phyloP scores from a whole-genome alignment of 371 early-diverging fungal genomes.

The Nematocida sp. region DNA sequence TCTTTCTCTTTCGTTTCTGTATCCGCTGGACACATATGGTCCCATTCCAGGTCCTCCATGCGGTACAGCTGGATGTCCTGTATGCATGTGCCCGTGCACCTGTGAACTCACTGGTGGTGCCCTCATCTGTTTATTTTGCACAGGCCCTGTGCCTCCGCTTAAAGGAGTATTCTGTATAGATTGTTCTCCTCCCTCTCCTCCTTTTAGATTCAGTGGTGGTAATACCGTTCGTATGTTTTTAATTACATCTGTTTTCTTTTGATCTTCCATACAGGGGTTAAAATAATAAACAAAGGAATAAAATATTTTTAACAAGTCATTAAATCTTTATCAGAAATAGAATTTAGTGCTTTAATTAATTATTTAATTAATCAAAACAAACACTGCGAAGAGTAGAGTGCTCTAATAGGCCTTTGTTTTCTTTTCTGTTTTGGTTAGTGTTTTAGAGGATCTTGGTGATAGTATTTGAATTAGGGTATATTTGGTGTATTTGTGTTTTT shows the following conservation, averaged over 20 bases:
- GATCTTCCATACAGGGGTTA: slow-evolving; percentile 56
- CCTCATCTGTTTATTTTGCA: neutral
- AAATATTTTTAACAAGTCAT: slow-evolving; percentile 22
- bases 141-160: neutral
- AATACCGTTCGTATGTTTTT: slow-evolving; percentile 50
- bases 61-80: neutral
- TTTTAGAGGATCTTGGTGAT: too few species aligned
- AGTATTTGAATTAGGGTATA: too few species aligned
- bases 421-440: too few species aligned
- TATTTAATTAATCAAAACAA: neutral
- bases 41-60: neutral
- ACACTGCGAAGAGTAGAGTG: too few species aligned
- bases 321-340: slow-evolving; percentile 20
- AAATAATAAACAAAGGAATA: slow-evolving; percentile 56
- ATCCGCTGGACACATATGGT: neutral
- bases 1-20: neutral
- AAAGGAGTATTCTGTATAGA: neutral
- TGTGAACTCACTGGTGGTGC: neutral
- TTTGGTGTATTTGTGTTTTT: too few species aligned
- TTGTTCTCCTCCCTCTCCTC: slow-evolving; percentile 3
- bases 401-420: too few species aligned
- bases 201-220: slow-evolving; percentile 33
- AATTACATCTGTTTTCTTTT: slow-evolving; percentile 56
- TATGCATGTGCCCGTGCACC: neutral
- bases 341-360: neutral